Conservation (phyloP, 2,329 filamentous ascomycete genomes). For the Cladophialophora psammophila region DNA sequence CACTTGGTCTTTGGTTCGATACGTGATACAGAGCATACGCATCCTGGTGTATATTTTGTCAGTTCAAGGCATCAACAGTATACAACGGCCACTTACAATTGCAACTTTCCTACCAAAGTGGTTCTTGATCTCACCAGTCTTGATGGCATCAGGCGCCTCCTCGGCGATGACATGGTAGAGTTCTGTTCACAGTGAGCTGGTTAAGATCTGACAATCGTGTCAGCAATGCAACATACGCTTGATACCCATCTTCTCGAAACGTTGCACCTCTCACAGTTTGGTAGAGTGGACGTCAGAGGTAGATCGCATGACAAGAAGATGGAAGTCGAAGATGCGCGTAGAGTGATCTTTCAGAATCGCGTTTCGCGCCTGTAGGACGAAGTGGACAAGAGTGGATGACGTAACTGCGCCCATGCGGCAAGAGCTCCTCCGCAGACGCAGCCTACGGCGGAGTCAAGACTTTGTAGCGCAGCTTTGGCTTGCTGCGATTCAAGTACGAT, state of each 20-base stretch:
- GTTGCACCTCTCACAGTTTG: not conserved
- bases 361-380: conserved; percentile 15
- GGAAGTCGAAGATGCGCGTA: conserved; percentile 12
- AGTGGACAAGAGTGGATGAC: conserved; percentile 16
- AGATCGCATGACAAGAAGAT: conserved; percentile 1
- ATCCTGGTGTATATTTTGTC: conserved; percentile 47
- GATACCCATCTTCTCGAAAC: conserved; percentile 54
- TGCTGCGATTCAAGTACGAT: not conserved
- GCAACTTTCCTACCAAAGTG: conserved; percentile 98
- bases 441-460: not conserved
- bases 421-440: not conserved
- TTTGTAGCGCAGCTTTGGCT: not conserved
- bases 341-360: conserved; percentile 17
- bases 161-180: conserved; percentile 85
- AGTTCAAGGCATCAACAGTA: conserved; percentile 4
- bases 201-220: conserved; percentile 27
- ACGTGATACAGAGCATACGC: conserved; percentile 46
- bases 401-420: not conserved
- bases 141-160: conserved; percentile 93
- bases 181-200: conserved; percentile 51
- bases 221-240: conserved; percentile 53
- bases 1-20: conserved; percentile 19
- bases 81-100: conserved; percentile 70
- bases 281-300: not conserved
- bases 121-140: conserved; percentile 97